Evolutionary conservation across 2,329 filamentous ascomycete genomes (phyloP), one percentile per base, ranked within the genome.

Genomic region (Colletotrichum somersetense): DNA sequence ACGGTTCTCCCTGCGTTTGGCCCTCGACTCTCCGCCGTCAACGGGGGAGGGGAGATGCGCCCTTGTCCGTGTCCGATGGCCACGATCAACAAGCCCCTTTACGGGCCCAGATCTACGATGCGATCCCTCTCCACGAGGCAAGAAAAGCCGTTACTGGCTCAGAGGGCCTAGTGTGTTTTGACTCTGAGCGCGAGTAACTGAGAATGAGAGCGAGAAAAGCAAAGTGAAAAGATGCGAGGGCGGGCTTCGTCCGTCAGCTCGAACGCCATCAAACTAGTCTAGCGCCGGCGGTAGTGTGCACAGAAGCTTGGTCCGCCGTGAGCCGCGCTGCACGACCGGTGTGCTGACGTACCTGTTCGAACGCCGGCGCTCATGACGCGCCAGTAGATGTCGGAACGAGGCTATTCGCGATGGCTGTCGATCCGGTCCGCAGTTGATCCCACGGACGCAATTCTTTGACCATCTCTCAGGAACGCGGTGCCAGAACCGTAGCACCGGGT

Each of bases 101-200:
- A 8, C 56, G 26, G 23, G n/a, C 23, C 10, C 38, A 64, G 38
- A 56, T 46, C 50, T 23, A 23, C 38, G 23, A 55, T 35, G 20
- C 44, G 44, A 46, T 46, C 8, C 40, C 23, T 26, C 30, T 10
- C 48, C 61, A 52, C 23, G 35, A 20, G 50, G 20, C n/a, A 23
- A 23, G n/a, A 46, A 48, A 62, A 23, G 33, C 12, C 35, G 38
- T 55, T 56, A 38, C 62, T 64, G 50, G 46, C 35, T 64, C 62
- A 64, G 50, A 30, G 16, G 35, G 3, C 48, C 46, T 33, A 26
- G 33, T 38, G 50, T 33, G n/a, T 23, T 35, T 33, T 46, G 57
- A 16, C 6, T 57, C 12, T 57, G 38, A 40, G 35, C 7, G 8
- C 23, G 44, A n/a, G 10, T 11, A 8, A 8, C 12, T 44, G 23